Conservation (phyloP, 129 eudicot genomes). For the Saussurea involucrata region DNA sequence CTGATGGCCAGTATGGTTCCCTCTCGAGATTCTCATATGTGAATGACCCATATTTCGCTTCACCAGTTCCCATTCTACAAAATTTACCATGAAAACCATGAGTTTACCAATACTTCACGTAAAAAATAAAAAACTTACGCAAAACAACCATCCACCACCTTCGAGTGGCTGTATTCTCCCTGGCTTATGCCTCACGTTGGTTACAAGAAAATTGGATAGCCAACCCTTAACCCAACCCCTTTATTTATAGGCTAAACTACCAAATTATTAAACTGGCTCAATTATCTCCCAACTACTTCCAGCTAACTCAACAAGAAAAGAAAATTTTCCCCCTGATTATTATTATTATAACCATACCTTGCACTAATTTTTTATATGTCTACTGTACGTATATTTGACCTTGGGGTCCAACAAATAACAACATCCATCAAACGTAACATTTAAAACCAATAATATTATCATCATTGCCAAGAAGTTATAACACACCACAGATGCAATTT, state of each 20-base stretch:
- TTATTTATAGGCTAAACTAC: neutral
- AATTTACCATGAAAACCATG: neutral
- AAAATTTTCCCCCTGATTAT: neutral
- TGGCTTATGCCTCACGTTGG: neutral
- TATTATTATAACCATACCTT: neutral
- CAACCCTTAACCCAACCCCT: neutral
- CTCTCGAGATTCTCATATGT: constrained; percentile 89
- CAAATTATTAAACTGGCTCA: neutral
- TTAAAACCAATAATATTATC: neutral
- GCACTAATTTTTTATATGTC: neutral
- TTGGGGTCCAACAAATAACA: neutral
- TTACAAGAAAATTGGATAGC: neutral
- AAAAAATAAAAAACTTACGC: neutral
- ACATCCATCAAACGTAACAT: neutral
- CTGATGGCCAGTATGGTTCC: constrained; percentile 97
- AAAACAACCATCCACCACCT: neutral
- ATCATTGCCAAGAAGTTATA: neutral
- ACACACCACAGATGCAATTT: neutral
- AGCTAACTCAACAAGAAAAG: neutral
- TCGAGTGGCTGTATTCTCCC: neutral
- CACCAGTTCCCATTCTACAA: constrained; percentile 73
- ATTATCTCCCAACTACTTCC: neutral
- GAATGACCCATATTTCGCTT: constrained; percentile 68
- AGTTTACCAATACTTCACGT: neutral
- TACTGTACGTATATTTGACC: neutral